phyloP scores from a whole-genome alignment of 2,329 filamentous ascomycete species.

The Diaporthe citrichinensis region DNA sequence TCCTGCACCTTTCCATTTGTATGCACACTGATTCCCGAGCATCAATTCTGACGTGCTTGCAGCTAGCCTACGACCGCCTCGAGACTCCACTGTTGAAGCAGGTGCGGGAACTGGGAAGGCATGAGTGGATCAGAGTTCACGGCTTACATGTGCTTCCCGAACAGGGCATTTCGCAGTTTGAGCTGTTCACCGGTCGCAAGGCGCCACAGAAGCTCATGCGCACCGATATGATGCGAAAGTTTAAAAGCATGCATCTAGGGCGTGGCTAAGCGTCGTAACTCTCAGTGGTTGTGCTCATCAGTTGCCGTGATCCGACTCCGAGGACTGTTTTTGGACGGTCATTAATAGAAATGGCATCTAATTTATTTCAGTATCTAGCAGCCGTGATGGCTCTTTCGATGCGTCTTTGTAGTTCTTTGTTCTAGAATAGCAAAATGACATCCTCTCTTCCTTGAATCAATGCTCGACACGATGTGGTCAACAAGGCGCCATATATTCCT shows the following conservation, averaged over 20 bases:
- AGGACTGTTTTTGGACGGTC: no score
- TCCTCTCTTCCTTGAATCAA: background rate
- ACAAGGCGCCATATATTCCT: background rate
- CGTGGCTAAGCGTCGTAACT: background rate
- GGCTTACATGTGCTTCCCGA: conserved; percentile 73
- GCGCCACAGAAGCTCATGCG: conserved; percentile 69
- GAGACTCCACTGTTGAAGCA: conserved; percentile 70
- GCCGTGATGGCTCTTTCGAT: background rate
- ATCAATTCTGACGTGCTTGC: conserved; percentile 55
- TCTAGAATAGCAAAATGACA: background rate
- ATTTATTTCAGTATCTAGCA: background rate
- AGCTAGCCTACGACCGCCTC: conserved; percentile 53
- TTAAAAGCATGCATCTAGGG: background rate
- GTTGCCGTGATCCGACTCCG: no score
- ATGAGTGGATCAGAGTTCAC: conserved; percentile 71
- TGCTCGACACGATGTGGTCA: background rate
- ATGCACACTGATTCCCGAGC: background rate
- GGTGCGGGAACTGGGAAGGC: conserved; percentile 60
- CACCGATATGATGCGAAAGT: conserved; percentile 3
- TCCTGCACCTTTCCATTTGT: background rate
- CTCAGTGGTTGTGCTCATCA: background rate
- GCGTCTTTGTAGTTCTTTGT: no score
- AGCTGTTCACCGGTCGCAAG: conserved; percentile 72
- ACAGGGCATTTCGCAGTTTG: conserved; percentile 74
- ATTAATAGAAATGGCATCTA: background rate